A percentile compares a stretch with the other conserved stretches of the same genome.
phyloP scores from a whole-genome alignment of 1,284 basidiomycete genomes.

The Anthracocystis panici-leucophaei region DNA sequence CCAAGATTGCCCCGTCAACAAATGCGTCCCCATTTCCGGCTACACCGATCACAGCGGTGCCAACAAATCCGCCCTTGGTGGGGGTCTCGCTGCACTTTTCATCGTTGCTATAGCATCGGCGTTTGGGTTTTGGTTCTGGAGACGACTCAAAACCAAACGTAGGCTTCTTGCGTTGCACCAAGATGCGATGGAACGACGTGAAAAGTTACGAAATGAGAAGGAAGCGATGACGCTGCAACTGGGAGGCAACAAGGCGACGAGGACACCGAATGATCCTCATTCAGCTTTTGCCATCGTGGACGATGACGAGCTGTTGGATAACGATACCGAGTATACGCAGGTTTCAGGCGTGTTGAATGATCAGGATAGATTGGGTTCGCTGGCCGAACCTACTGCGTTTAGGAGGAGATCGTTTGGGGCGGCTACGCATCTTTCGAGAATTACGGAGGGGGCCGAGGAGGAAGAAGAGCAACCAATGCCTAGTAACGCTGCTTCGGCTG shows the following conservation, averaged over 20 bases:
- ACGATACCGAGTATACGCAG: slow-evolving; percentile 55
- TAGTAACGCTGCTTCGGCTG: background rate
- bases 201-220: slow-evolving; percentile 43
- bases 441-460: slow-evolving; percentile 53
- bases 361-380: slow-evolving; percentile 33
- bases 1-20: slow-evolving; percentile 52
- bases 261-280: slow-evolving; percentile 3
- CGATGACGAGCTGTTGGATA: slow-evolving; percentile 28
- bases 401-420: slow-evolving; percentile 46
- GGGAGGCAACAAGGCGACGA: slow-evolving; percentile 7
- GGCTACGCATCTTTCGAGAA: slow-evolving; percentile 54
- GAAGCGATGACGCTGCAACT: slow-evolving; percentile 43
- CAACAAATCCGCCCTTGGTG: slow-evolving; percentile 48
- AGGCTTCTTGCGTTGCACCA: slow-evolving; percentile 38
- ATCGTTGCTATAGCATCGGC: slow-evolving; percentile 28
- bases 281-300: slow-evolving; percentile 31
- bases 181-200: slow-evolving; percentile 34
- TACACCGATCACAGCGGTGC: slow-evolving; percentile 2
- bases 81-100: slow-evolving; percentile 44
- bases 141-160: slow-evolving; percentile 25
- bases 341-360: slow-evolving; percentile 38
- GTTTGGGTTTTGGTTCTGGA: slow-evolving; percentile 42
- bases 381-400: slow-evolving; percentile 43
- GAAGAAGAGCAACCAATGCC: slow-evolving; percentile 33
- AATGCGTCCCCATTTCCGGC: slow-evolving; percentile 39